Evolutionary conservation across 768 basidiomycete species (phyloP), one percentile per base, ranked within the genome.

Genomic region (Xerocomellus dryophilus): DNA sequence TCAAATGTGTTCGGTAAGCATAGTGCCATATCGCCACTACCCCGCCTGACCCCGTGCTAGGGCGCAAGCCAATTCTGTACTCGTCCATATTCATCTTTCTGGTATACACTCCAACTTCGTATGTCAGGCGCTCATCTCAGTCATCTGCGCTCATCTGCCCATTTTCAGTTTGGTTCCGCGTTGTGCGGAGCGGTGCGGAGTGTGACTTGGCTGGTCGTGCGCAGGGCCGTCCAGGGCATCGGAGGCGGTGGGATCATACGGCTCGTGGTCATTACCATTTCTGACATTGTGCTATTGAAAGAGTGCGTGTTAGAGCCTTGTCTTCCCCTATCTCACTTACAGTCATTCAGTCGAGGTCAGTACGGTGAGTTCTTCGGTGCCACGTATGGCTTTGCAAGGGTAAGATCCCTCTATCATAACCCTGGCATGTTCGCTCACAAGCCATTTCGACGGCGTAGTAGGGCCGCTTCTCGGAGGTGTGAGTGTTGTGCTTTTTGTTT

Each of bases 381-480:
- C 0, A 88, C 88, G 0, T 93, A 87, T 85, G 92, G 90, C 3
- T 78, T 81, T 36, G 81, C 82, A 2, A 77, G n/a, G 80, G 77
- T 74, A 48, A 42, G 29, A 2, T 17, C 11, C 12, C 21, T 25
- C 3, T n/a, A 6, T 21, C 21, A 15, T 31, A 21, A 23, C 5
- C 0, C 7, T 47, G 25, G 15, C 15, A n/a, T 5, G 17, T 15
- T 35, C n/a, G 1, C 21, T 51, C 15, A 52, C 40, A 4, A 32
- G 12, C 15, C 4, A 17, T 15, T 5, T 50, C 14, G 2, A 43
- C n/a, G 82, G 85, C 53, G 84, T 88, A n/a, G 62, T 88, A 4
- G 88, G 91, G 0, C 93, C 93, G 2, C 74, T 96, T 8, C 70
- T 93, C 7, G 92, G 92, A 50, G 92, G 91, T 55, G 88, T 88